Evolutionary conservation across 1,284 basidiomycete species (phyloP).

Genomic region (Lignosus rhinocerotis): DNA sequence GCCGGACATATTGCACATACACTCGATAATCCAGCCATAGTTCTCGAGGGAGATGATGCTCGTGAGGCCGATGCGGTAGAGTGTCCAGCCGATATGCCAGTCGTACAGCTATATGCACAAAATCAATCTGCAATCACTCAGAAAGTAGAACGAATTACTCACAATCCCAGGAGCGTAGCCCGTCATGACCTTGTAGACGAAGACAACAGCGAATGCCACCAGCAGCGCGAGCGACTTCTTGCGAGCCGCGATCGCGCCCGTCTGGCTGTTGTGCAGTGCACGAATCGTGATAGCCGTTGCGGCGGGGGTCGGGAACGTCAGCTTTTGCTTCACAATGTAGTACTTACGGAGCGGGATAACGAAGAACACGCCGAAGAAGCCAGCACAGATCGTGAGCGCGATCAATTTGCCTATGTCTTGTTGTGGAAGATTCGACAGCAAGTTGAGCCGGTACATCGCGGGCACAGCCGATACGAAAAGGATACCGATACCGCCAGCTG

Average conservation of each 20-base stretch:
- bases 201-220: slow-evolving; percentile 48
- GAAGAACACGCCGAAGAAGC: slow-evolving; percentile 70
- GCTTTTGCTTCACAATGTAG: slow-evolving; percentile 68
- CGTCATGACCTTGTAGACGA: slow-evolving; percentile 56
- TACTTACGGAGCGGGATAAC: slow-evolving; percentile 65
- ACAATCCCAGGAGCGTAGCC: slow-evolving; percentile 63
- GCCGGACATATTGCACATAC: slow-evolving; percentile 30
- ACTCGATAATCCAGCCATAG: slow-evolving; percentile 55
- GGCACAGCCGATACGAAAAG: slow-evolving; percentile 67
- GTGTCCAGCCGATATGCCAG: slow-evolving; percentile 70
- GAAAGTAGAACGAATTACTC: slow-evolving; percentile 10
- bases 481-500: slow-evolving; percentile 59
- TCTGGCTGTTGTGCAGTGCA: slow-evolving; percentile 55
- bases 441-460: slow-evolving; percentile 61
- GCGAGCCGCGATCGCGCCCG: slow-evolving; percentile 51
- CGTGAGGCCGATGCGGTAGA: slow-evolving; percentile 62
- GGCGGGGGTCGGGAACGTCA: slow-evolving; percentile 70
- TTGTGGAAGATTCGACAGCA: slow-evolving; percentile 46
- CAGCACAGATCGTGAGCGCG: slow-evolving; percentile 55
- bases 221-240: slow-evolving; percentile 60
- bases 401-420: slow-evolving; percentile 58
- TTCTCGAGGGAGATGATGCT: slow-evolving; percentile 62
- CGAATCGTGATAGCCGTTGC: slow-evolving; percentile 72
- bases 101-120: slow-evolving; percentile 48
- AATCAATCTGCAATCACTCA: not conserved